These are phyloP conservation scores for Alternaria atra DNA, from an alignment of 2,329 filamentous ascomycete genomes.

Conservation along the genomic window DNA sequence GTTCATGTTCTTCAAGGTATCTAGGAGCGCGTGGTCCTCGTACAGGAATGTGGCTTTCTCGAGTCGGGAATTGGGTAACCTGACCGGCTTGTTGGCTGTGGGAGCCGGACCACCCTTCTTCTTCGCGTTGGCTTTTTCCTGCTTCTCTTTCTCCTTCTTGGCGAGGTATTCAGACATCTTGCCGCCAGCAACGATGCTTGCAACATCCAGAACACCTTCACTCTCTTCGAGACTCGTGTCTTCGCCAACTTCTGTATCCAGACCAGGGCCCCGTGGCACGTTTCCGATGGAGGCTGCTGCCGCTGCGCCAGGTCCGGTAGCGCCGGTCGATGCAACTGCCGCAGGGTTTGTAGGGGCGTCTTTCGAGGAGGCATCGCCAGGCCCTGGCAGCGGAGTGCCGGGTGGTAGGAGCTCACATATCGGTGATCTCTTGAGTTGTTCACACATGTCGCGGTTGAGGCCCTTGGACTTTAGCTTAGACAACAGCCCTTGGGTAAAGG, in stretches of 20 bases:
- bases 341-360: slow-evolving; percentile 60
- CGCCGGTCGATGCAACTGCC: slow-evolving; percentile 65
- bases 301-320: slow-evolving; percentile 56
- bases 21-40: slow-evolving; percentile 69
- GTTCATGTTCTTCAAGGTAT: slow-evolving; percentile 63
- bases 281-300: slow-evolving; percentile 55
- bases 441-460: slow-evolving; percentile 69
- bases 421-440: slow-evolving; percentile 69
- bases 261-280: slow-evolving; percentile 62
- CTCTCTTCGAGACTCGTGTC: slow-evolving; percentile 63
- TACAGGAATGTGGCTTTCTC: slow-evolving; percentile 76
- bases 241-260: slow-evolving; percentile 63
- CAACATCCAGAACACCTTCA: slow-evolving; percentile 83
- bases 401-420: slow-evolving; percentile 69
- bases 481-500: slow-evolving; percentile 78
- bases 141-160: slow-evolving; percentile 83
- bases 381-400: slow-evolving; percentile 63
- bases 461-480: slow-evolving; percentile 69
- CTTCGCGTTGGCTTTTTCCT: slow-evolving; percentile 67
- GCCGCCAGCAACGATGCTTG: slow-evolving; percentile 82
- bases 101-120: slow-evolving; percentile 68
- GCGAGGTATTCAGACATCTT: slow-evolving; percentile 84
- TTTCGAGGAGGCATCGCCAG: slow-evolving; percentile 54
- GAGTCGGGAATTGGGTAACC: slow-evolving; percentile 77
- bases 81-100: slow-evolving; percentile 66